Evolutionary conservation across 2,329 filamentous ascomycete genomes (phyloP), one percentile per base, ranked within the genome.

Genomic region (Fusarium transvaalense): DNA sequence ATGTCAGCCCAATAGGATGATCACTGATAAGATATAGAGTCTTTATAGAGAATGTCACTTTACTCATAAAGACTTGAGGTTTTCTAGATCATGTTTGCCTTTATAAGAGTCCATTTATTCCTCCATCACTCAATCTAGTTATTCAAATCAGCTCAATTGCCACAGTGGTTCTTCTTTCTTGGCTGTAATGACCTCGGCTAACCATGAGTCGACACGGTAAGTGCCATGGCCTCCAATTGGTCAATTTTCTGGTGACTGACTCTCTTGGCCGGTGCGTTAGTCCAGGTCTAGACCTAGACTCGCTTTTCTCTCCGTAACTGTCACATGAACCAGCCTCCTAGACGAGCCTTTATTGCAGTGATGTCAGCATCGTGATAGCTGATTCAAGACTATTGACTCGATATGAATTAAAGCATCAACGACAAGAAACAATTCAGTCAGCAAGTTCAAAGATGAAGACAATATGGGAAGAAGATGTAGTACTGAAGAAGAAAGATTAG

Each of bases 241-340:
- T 23, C 35, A 5, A 12, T 19, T 23, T 10, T 13, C 19, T 31
- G n/a, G 29, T 45, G 19, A 41, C 46, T 54, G 41, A 38, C 60
- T 60, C 31, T 53, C 61, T 54, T 64, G 53, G 60, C 61, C 39
- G 45, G 10, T 23, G 38, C 21, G 27, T 53, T 31, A 52, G 52
- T 42, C 61, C 43, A 46, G 8, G 60, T 41, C 27, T 47, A 8
- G 35, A 31, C 45, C 27, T 47, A 8, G 35, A 31, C 45, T 25
- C 45, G 31, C 38, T 32, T 17, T 42, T 64, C 34, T 42, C 38
- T 34, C 35, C 12, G 37, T n/a, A 7, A 29, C 52, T 38, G 31
- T 64, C 60, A 59, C 57, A 47, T 50, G 23, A 38, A 29, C 52
- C 29, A 32, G 19, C 46, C 47, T 37, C 50, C 43, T n/a, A 50